phyloP scores from a whole-genome alignment of 805 yeast genomes.

The Cephaloascus albidus region DNA sequence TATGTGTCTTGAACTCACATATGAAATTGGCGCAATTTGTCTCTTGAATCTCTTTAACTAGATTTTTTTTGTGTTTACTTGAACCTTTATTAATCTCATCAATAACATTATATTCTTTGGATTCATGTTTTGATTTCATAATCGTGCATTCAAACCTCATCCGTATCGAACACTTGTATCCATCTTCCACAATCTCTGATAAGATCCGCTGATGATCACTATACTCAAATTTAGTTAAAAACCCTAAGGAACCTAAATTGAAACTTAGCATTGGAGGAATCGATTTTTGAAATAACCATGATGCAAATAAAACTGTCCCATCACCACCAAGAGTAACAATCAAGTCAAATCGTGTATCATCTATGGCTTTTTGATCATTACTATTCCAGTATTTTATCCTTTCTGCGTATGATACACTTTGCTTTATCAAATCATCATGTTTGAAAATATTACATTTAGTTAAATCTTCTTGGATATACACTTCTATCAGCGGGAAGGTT shows the following conservation, averaged over 20 bases:
- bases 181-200: conserved; percentile 24
- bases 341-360: conserved; percentile 50
- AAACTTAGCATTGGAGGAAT: conserved; percentile 93
- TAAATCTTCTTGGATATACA: neutral
- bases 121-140: conserved; percentile 17
- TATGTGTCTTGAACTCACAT: conserved; percentile 14
- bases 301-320: conserved; percentile 87
- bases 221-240: conserved; percentile 52
- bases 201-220: conserved; percentile 22
- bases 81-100: neutral
- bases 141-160: conserved; percentile 43
- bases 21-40: neutral
- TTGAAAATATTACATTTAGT: neutral
- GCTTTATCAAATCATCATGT: neutral
- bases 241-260: conserved; percentile 87
- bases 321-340: conserved; percentile 93
- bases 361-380: neutral
- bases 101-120: neutral
- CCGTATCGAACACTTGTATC: conserved; percentile 37
- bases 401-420: neutral
- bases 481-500: neutral
- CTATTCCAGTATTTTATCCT: neutral
- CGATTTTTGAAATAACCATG: conserved; percentile 71
- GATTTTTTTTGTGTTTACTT: conserved; percentile 4
- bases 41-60: conserved; percentile 10